Conservation (phyloP, 495 filamentous ascomycete species). For the Penicillium samsonianum region DNA sequence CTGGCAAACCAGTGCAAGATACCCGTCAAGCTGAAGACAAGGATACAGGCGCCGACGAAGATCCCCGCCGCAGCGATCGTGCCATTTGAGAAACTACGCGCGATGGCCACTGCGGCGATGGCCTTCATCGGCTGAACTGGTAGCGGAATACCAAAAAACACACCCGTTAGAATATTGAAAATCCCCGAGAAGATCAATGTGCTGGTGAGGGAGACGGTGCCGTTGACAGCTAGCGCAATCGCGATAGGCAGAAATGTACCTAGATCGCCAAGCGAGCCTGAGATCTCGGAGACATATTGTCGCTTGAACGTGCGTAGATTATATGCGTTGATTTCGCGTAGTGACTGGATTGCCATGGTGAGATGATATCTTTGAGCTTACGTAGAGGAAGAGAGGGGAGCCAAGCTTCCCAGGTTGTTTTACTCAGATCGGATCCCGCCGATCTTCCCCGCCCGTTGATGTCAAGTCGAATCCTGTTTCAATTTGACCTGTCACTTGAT, state of each 20-base stretch:
- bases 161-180: conserved; percentile 80
- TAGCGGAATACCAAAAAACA: conserved; percentile 79
- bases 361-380: not conserved
- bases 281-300: conserved; percentile 76
- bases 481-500: not conserved
- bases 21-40: conserved; percentile 75
- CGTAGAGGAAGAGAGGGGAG: conserved; percentile 2
- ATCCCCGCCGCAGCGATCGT: conserved; percentile 79
- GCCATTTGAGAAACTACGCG: conserved; percentile 59
- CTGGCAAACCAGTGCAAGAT: conserved; percentile 66
- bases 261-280: conserved; percentile 85
- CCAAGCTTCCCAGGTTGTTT: not conserved
- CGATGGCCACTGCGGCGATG: conserved; percentile 83
- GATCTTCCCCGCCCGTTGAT: conserved; percentile 10
- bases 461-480: conserved; percentile 1
- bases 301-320: conserved; percentile 46
- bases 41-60: conserved; percentile 68
- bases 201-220: conserved; percentile 74
- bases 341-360: conserved; percentile 32
- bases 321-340: conserved; percentile 36
- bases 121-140: conserved; percentile 93
- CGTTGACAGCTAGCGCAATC: conserved; percentile 73
- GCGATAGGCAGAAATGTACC: conserved; percentile 89
- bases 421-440: conserved; percentile 1
- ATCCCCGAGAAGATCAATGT: conserved; percentile 86